Evolutionary conservation across 2,329 filamentous ascomycete species (phyloP), one percentile per base, ranked within the genome.

Genomic region (Aureobasidium musti): DNA sequence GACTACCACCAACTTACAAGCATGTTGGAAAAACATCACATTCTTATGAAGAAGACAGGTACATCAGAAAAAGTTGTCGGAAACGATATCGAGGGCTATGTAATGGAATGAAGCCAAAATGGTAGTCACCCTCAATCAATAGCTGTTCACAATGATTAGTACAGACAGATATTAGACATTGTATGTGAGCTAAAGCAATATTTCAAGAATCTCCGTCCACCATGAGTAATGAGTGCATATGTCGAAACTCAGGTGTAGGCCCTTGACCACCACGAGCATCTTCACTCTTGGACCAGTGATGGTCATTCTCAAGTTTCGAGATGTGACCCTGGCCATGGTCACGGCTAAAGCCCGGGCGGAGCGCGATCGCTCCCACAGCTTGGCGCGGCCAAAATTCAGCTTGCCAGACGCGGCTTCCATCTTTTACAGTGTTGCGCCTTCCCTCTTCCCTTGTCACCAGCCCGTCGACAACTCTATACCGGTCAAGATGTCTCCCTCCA

Each of bases 401-500:
- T 33, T 39, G 13, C 35, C 52, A 26, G 23, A 11, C 57, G 57
- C 43, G 57, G 13, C 41, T 49, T 61, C 57, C 23, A 61, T 49
- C 21, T 50, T 52, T 52, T 63, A 5, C 45, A 28, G 45, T 52
- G 43, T 63, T 52, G 59, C 59, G 45, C 33, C 23, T 63, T 63
- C 59, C 28, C 41, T 57, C 68, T n/a, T 41, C 59, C 50, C 33
- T 67, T 67, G 53, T 66, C 68, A 67, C 63, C 67, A 70, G 52
- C 68, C 52, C 67, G 52, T 69, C 70, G 59, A 50, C 59, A 63
- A 41, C 11, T 52, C 11, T 52, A 66, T 67, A 66, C 50, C 50
- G 72, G 75, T 85, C 89, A 95, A 88, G 81, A 97, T 97, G 94
- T 92, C 93, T 80, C 91, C 94, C 81, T 87, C 88, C 78, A 96